These are phyloP conservation scores for Fusarium napiforme DNA, from an alignment of 2,329 filamentous ascomycete genomes.

Conservation along the genomic window DNA sequence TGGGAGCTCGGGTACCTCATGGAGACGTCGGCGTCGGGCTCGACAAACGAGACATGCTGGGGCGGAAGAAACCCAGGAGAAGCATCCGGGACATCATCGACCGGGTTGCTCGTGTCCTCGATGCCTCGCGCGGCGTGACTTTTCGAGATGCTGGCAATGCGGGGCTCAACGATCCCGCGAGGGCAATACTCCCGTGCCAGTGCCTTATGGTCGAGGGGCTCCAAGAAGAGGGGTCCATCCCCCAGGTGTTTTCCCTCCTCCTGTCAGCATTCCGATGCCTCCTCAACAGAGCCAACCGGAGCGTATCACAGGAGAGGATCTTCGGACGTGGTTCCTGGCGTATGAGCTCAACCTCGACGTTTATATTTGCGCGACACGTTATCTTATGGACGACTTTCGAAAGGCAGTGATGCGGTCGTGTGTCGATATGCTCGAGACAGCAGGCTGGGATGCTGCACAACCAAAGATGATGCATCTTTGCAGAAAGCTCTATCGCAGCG, in stretches of 20 bases:
- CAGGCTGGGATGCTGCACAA: constrained; percentile 55
- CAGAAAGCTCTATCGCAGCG: constrained; percentile 54
- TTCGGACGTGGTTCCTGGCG: constrained; percentile 59
- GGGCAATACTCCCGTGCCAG: not conserved
- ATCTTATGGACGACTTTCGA: constrained; percentile 59
- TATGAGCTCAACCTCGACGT: constrained; percentile 61
- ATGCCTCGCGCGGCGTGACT: constrained; percentile 46
- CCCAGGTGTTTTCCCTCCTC: constrained; percentile 6
- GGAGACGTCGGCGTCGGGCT: constrained; percentile 31
- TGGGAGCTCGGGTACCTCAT: constrained; percentile 34
- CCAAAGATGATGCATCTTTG: constrained; percentile 58
- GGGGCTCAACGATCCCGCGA: constrained; percentile 33
- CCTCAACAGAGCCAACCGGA: not conserved
- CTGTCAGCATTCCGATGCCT: not conserved
- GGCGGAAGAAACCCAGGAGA: constrained; percentile 47
- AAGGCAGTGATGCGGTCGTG: constrained; percentile 53
- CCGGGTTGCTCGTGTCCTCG: constrained; percentile 57
- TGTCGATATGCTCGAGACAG: constrained; percentile 59
- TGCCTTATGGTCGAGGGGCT: constrained; percentile 8
- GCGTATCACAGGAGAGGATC: constrained; percentile 57
- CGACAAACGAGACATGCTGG: constrained; percentile 11
- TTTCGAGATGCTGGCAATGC: constrained; percentile 40
- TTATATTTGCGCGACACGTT: constrained; percentile 61
- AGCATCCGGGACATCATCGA: constrained; percentile 58
- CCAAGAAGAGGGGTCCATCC: constrained; percentile 11